phyloP scores from a whole-genome alignment of 164 flowering plant genomes.

The Tetrastigma voinierianum region DNA sequence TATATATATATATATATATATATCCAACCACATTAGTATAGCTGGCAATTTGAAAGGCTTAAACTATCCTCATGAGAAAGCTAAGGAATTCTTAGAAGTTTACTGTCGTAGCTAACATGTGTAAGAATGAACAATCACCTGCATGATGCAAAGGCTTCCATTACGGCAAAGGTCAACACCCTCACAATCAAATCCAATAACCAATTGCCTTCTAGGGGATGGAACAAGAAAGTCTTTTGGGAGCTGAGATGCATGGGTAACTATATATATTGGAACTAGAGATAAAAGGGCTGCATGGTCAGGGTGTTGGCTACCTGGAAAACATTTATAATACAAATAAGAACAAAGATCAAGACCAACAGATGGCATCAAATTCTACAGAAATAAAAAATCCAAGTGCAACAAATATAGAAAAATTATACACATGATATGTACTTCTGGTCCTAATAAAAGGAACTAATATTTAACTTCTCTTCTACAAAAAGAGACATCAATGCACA shows the following conservation, averaged over 20 bases:
- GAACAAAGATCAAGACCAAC: not conserved
- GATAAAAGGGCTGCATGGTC: constrained; percentile 30
- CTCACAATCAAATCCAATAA: constrained; percentile 91
- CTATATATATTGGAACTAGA: constrained; percentile 57
- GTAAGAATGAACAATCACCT: constrained; percentile 34
- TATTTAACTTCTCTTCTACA: not conserved
- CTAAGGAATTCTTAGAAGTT: no score
- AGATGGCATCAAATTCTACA: not conserved
- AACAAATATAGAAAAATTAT: not conserved
- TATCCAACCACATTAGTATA: no score
- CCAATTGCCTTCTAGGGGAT: constrained; percentile 51
- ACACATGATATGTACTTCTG: not conserved
- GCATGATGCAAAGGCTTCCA: constrained; percentile 88
- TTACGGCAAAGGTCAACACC: constrained; percentile 88
- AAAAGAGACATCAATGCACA: not conserved
- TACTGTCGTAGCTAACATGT: no score
- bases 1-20: no score
- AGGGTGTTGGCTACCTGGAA: constrained; percentile 36
- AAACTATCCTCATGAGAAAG: no score
- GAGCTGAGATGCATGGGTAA: constrained; percentile 74
- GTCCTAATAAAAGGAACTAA: not conserved
- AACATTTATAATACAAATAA: not conserved
- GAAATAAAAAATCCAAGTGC: not conserved
- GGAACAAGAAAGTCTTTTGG: constrained; percentile 78
- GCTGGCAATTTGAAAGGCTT: no score